phyloP scores from a whole-genome alignment of 192 early-diverging fungal species.

The Podochytrium sp. region DNA sequence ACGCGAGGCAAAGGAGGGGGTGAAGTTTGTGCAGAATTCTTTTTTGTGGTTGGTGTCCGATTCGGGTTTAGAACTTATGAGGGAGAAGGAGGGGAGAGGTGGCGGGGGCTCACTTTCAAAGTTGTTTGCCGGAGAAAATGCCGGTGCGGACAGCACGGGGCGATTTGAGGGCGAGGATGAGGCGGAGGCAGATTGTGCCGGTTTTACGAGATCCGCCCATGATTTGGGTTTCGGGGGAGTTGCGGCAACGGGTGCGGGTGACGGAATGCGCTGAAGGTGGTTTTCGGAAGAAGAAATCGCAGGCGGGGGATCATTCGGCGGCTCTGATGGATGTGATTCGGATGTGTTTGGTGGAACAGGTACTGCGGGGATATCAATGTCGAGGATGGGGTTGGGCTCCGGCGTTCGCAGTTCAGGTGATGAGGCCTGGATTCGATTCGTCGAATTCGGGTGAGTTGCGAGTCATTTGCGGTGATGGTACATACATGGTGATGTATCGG shows the following conservation, averaged over 20 bases:
- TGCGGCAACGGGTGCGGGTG: neutral
- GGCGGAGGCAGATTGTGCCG: neutral
- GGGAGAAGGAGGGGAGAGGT: neutral
- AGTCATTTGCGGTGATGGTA: neutral
- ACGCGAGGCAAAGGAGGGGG: slow-evolving; percentile 25
- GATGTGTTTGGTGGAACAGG: too few relatives aligned
- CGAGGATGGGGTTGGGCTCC: neutral
- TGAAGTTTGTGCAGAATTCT: slow-evolving; percentile 23
- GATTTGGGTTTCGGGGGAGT: neutral
- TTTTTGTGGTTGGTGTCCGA: neutral
- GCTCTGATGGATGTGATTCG: too few relatives aligned
- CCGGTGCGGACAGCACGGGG: neutral
- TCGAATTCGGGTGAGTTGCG: neutral
- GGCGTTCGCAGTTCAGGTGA: neutral
- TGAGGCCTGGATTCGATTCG: neutral
- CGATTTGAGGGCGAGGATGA: neutral
- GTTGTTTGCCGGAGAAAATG: neutral
- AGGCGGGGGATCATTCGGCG: too few relatives aligned
- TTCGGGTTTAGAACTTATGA: neutral
- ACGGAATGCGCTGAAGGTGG: neutral
- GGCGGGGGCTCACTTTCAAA: neutral
- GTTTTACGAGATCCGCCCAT: neutral
- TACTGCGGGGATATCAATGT: too few relatives aligned
- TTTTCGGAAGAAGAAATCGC: neutral
- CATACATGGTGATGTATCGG: too few relatives aligned